Evolutionary conservation across 305 asterid species (phyloP), one percentile per base, ranked within the genome.

Genomic region (Solanum hybrid): DNA sequence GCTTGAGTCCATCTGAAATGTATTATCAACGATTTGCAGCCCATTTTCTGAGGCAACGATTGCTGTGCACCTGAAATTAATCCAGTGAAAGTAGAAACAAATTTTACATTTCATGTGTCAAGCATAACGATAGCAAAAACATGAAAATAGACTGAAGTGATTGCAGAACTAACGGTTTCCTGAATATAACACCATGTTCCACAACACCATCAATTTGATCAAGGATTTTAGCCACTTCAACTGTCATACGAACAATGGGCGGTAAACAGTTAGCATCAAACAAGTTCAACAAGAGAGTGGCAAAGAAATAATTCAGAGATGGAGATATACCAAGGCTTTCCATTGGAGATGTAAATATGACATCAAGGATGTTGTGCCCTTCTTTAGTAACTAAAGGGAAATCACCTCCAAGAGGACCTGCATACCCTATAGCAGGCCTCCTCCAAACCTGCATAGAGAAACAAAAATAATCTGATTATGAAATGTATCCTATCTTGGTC

Each of bases 331-430:
- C 98, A 18, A 96, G 98, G 90, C 91, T 94, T 86, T 61, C 91
- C 80, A 96, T 94, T 2, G 98, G 97, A 88, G 98, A 94, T 71
- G 98, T 96, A 89, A 95, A 94, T 79, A 95, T 96, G n/a, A 95
- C 92, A 92, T 96, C 98, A 40, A 96, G 95, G 83, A 96, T 94
- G 20, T 94, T 92, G 89, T 96, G 95, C 89, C 97, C 98, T 89
- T 94, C 98, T 94, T 92, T 93, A 76, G 98, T 96, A 89, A 96
- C 69, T 5, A 96, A 92, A 57, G 98, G 98, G 90, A 93, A 94
- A 87, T 94, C 95, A 26, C 97, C 97, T 77, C 98, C 98, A 71
- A 79, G 81, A 82, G 98, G 98, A 77, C 91, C 96, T 35, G 95
- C 95, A 90, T 93, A 92, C 88, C 98, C 98, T 69, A 93, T 37